Base-by-base conservation (phyloP, 129 eudicot genomes). In the Calendula officinalis region DNA sequence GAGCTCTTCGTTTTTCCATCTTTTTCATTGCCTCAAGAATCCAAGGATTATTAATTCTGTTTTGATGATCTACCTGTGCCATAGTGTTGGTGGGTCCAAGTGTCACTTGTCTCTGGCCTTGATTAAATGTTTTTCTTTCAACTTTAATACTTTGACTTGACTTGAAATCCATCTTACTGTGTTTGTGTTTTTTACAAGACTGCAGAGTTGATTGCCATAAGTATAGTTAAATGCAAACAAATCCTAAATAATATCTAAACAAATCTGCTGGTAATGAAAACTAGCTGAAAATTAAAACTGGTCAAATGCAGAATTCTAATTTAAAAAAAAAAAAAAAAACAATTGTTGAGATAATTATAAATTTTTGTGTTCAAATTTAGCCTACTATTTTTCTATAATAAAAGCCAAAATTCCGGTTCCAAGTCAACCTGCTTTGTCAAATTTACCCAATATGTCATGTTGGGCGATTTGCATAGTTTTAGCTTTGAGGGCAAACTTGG, bases 1-100 rank as follows among this genome's bases (percentile, higher is more conserved):
- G 84, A 66, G 86, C 86, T 64, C 89, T 77, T 68, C 96, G 78
- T 59, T 75, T 84, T 71, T 88, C 95, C 97, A 90, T 90, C 83
- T 86, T 90, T 13, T 77, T 81, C 68, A 83, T 74, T 38, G 84
- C 80, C 72, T 81, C 91, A 27, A 71, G 79, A 59, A 90, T 81
- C 54, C 66, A 76, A 57, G 82, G 67, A 32, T 76, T 78, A 53
- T 78, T 82, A 53, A 64, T 13, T 39, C 62, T 56, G 47, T 80
- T 69, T 53, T 7, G 42, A 16, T 62, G 71, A 32, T 55, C 56
- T 13, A 42, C 56, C 11, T 49, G 70, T 30, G 53, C 54, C 43
- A 38, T 42, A 5, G 42, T 59, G 46, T 66, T 60, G 46, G 34
- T 39, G 72, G 57, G 41, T 32, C 55, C 53, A 54, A 56, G 69